Evolutionary conservation across 495 filamentous ascomycete species (phyloP).

Genomic region (Chaetomium cochliodes): DNA sequence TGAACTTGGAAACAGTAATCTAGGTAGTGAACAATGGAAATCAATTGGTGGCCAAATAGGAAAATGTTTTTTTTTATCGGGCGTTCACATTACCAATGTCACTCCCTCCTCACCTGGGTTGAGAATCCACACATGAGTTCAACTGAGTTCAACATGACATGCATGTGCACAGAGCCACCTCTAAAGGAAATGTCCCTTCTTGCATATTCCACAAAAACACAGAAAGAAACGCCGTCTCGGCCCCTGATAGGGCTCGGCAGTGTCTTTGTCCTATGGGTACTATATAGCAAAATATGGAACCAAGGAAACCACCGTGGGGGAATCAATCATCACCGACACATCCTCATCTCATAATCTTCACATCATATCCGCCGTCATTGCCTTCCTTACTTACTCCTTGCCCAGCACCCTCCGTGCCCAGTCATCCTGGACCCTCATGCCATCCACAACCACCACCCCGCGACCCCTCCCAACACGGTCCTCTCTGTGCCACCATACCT

Average conservation of each 20-base stretch:
- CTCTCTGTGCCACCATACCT: slow-evolving; percentile 77
- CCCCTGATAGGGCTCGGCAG: not conserved
- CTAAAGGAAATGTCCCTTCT: too few relatives aligned
- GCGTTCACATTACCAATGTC: too few relatives aligned
- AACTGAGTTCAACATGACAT: too few relatives aligned
- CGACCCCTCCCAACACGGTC: slow-evolving; percentile 80
- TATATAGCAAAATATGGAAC: slow-evolving; percentile 1
- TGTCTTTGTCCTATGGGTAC: not conserved
- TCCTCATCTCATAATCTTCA: slow-evolving; percentile 16
- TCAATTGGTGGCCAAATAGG: too few relatives aligned
- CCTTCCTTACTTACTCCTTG: slow-evolving; percentile 71
- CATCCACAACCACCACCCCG: slow-evolving; percentile 83
- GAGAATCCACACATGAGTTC: too few relatives aligned
- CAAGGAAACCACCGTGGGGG: not conserved
- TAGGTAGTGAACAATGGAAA: too few relatives aligned
- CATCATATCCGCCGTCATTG: slow-evolving; percentile 1
- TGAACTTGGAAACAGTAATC: too few relatives aligned
- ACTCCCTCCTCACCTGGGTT: too few relatives aligned
- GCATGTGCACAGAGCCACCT: not conserved
- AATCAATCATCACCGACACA: slow-evolving; percentile 16
- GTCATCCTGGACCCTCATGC: slow-evolving; percentile 72
- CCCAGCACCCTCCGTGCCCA: slow-evolving; percentile 74
- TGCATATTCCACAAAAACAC: too few relatives aligned
- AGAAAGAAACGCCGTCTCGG: too few relatives aligned
- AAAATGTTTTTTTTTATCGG: too few relatives aligned